These are phyloP conservation scores for Aspergillus hiratsukae DNA, from an alignment of 2,329 filamentous ascomycete genomes.

Conservation along the genomic window DNA sequence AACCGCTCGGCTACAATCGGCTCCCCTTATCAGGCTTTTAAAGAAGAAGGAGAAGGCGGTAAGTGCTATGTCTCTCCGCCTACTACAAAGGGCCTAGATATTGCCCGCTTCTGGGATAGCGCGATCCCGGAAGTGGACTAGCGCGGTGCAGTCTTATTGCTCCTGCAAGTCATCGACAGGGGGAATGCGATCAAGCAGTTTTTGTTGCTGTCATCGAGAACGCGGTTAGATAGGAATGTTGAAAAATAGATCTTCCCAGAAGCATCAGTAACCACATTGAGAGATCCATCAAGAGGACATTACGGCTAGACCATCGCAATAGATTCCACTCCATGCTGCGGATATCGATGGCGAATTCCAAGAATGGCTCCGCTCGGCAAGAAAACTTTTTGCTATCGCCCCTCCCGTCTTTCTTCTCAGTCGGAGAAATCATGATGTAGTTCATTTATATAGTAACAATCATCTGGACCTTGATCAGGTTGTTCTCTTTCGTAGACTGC, in stretches of 20 bases:
- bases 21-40: too few species aligned
- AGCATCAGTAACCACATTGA: background rate
- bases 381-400: constrained; percentile 5
- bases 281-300: background rate
- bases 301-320: background rate
- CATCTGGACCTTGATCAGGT: background rate
- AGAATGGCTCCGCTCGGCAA: constrained; percentile 2
- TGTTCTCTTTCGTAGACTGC: background rate
- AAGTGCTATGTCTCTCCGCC: background rate
- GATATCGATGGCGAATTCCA: constrained; percentile 13
- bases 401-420: background rate
- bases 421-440: background rate
- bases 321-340: constrained; percentile 1
- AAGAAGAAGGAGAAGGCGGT: background rate
- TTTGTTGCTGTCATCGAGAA: background rate
- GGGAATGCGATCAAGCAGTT: background rate
- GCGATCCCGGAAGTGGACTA: background rate
- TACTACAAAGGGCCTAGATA: background rate
- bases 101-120: background rate
- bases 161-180: background rate
- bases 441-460: background rate
- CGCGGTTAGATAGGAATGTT: background rate
- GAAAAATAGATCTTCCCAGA: background rate
- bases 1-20: background rate
- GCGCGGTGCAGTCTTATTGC: background rate